Evolutionary conservation across 2,329 filamentous ascomycete genomes (phyloP).

Genomic region (Fusarium sp.): DNA sequence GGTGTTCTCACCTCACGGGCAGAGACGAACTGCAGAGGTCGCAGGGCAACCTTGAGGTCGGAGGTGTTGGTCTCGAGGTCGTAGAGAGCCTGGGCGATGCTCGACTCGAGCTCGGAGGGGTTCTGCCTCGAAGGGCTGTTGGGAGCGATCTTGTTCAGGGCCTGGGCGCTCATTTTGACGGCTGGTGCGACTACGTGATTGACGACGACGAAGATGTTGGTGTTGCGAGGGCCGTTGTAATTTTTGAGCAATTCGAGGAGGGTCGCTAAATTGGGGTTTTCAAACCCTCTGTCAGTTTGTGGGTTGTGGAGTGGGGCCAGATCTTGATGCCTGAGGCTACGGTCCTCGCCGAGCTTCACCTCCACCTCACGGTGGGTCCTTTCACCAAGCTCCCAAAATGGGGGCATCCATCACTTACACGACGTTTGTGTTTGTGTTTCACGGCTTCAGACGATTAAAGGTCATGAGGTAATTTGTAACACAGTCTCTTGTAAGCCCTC

Average conservation of each 20-base stretch:
- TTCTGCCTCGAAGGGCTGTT: slow-evolving; percentile 97
- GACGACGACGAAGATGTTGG: slow-evolving; percentile 48
- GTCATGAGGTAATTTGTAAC: slow-evolving; percentile 6
- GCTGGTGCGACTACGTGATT: slow-evolving; percentile 56
- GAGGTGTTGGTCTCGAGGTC: slow-evolving; percentile 99
- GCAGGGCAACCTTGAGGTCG: slow-evolving; percentile 95
- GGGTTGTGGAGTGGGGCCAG: slow-evolving; percentile 19
- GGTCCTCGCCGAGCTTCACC: slow-evolving; percentile 10
- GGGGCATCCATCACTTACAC: slow-evolving; percentile 19
- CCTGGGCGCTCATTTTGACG: slow-evolving; percentile 75
- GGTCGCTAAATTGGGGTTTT: slow-evolving; percentile 61
- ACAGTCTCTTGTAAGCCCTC: background rate
- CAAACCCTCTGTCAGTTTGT: slow-evolving; percentile 53
- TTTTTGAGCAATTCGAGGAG: slow-evolving; percentile 52
- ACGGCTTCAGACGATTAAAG: background rate
- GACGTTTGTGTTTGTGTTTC: slow-evolving; percentile 5
- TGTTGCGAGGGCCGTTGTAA: slow-evolving; percentile 45
- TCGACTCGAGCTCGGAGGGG: slow-evolving; percentile 97
- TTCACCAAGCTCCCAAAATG: background rate
- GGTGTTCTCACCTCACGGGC: slow-evolving; percentile 94
- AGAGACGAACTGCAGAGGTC: slow-evolving; percentile 98
- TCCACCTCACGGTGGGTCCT: background rate
- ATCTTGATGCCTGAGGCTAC: slow-evolving; percentile 36
- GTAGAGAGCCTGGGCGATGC: slow-evolving; percentile 96
- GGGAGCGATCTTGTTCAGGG: slow-evolving; percentile 97